Base-by-base conservation (phyloP, 1,284 basidiomycete genomes). In the Omphalotus olearius region DNA sequence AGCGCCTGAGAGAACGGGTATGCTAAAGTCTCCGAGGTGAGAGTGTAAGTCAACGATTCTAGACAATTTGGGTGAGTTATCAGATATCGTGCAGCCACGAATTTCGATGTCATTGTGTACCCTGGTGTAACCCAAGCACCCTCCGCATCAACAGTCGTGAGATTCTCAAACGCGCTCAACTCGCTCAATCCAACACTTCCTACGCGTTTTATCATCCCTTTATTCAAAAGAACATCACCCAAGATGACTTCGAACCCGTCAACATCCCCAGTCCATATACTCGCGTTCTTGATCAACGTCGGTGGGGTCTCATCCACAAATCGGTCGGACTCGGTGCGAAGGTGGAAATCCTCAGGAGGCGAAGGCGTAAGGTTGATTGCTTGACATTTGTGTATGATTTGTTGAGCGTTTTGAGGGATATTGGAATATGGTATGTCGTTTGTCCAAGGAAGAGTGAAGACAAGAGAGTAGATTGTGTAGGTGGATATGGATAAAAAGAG, bases 201-300 rank as follows among this genome's bases (percentile, higher is more conserved):
- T 45, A 83, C 68, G 5, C 68, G 69, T 52, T 75, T 72, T 45
- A 85, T 75, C 16, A 85, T 62, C 13, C 83, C 83, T 23, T 73
- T 71, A 56, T 81, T 76, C 6, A 86, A 62, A 3, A 82, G 63
- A n/a, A 86, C 53, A 57, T 84, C 79, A 0, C 80, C 85, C 28
- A 46, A 18, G 23, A 91, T 62, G 28, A 90, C 73, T 64, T 91
- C 83, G 33, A 73, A 70, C 2, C 85, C 85, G 40, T 79, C 72
- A 36, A 78, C 66, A 45, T 74, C 74, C 43, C 90, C 91, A 0
- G 89, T 93, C 90, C 91, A 93, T 14, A 95, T 74, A 0, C 81
- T 90, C 13, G 83, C 91, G 62, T 93, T 93, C 64, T 73, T 76
- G 54, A 94, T 79, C 57, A 88, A 72, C 3, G 81, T 80, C 6